Percentiles rank a stretch among this genome's conserved stretches.
Evolutionary conservation across 1,139 yeast species (phyloP).

Genomic region (Saccharomyces hybrid): DNA sequence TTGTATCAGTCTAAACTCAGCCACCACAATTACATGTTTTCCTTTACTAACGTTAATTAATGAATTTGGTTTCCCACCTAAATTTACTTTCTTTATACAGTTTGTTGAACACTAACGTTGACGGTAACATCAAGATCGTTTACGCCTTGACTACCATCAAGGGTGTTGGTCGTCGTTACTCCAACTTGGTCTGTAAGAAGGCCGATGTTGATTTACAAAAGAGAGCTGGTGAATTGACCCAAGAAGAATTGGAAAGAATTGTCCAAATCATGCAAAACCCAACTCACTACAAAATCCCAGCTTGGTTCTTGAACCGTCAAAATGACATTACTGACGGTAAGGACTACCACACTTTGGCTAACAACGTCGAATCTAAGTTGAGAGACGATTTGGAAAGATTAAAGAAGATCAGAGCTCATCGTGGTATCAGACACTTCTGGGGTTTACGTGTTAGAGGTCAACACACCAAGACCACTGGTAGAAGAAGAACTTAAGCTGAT

Average conservation of each 20-base stretch:
- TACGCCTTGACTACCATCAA: conserved; percentile 99
- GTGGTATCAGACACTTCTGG: conserved; percentile 99
- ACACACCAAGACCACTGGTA: conserved; percentile 99
- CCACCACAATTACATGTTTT: neutral
- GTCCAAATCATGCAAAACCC: conserved; percentile 99
- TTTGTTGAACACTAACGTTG: conserved; percentile 99
- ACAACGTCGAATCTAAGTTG: conserved; percentile 97
- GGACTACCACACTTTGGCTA: conserved; percentile 97
- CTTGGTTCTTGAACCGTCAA: conserved; percentile 99
- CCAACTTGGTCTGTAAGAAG: conserved; percentile 99
- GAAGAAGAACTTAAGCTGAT: conserved; percentile 44
- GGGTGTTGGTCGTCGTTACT: conserved; percentile 99
- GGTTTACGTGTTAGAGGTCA: conserved; percentile 96
- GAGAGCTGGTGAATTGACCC: conserved; percentile 99
- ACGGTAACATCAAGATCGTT: conserved; percentile 99
- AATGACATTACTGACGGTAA: conserved; percentile 97
- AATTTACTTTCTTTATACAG: conserved; percentile 36
- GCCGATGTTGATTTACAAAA: conserved; percentile 97
- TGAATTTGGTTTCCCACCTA: conserved; percentile 21
- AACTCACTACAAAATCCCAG: conserved; percentile 97
- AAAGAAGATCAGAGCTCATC: conserved; percentile 99
- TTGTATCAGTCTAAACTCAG: neutral
- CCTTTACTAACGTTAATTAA: neutral
- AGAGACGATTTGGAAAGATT: conserved; percentile 99
- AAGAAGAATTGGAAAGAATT: conserved; percentile 99